phyloP scores from a whole-genome alignment of 257 asterid genomes.

The Nicotiana tomentosiformis region DNA sequence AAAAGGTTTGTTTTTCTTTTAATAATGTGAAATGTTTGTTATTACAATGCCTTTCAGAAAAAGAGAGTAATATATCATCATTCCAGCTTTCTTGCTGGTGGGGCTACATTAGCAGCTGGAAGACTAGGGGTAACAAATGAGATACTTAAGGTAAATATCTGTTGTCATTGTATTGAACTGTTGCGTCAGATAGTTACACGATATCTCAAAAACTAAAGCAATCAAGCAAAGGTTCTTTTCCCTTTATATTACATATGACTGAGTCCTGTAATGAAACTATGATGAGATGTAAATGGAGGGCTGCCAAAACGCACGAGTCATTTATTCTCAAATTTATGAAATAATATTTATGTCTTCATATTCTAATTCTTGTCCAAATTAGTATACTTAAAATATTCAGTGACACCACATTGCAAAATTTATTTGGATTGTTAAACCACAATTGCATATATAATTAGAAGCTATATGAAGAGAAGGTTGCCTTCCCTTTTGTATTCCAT shows the following conservation, averaged over 20 bases:
- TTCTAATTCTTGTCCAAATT: not conserved
- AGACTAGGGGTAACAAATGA: constrained; percentile 71
- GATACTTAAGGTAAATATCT: constrained; percentile 50
- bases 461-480: not conserved
- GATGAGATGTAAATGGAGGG: not conserved
- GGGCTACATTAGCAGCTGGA: constrained; percentile 94
- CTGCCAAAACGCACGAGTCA: not conserved
- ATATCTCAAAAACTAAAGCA: too few species aligned
- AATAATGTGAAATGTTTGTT: not conserved
- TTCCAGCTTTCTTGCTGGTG: constrained; percentile 98
- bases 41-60: constrained; percentile 45
- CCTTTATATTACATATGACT: not conserved
- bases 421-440: not conserved
- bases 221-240: too few species aligned
- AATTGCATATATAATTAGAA: not conserved
- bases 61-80: constrained; percentile 85
- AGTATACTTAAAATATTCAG: not conserved
- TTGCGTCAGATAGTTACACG: too few species aligned
- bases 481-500: not conserved
- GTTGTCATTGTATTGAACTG: not conserved
- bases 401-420: not conserved
- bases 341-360: not conserved
- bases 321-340: not conserved
- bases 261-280: not conserved
- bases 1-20: not conserved